These are phyloP conservation scores for Metarhizium sp. DNA, from an alignment of 2,329 filamentous ascomycete species.

Conservation along the genomic window DNA sequence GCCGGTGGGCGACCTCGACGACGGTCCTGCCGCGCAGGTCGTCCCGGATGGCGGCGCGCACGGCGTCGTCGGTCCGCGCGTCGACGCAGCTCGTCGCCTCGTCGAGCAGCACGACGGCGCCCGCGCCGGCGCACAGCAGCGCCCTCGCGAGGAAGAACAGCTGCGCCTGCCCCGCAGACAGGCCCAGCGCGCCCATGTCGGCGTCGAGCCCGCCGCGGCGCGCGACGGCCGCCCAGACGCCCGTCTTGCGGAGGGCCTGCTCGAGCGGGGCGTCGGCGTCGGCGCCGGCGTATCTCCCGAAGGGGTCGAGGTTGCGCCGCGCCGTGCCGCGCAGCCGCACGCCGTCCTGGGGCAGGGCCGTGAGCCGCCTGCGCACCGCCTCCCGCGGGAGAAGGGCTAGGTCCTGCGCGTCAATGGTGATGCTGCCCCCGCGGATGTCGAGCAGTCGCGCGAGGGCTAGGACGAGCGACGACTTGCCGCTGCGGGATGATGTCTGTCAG, in stretches of 20 bases:
- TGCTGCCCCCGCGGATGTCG: constrained; percentile 26
- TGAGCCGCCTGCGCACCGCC: constrained; percentile 31
- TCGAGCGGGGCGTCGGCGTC: constrained; percentile 29
- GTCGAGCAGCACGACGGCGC: constrained; percentile 22
- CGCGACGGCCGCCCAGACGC: constrained; percentile 29
- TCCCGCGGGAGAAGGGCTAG: constrained; percentile 30
- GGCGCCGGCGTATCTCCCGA: constrained; percentile 1
- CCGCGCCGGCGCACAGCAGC: constrained; percentile 18
- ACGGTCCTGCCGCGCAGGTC: constrained; percentile 17
- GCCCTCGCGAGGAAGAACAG: constrained; percentile 39
- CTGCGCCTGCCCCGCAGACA: constrained; percentile 37
- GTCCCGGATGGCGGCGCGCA: constrained; percentile 12
- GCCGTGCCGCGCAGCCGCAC: constrained; percentile 35
- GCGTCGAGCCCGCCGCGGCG: constrained; percentile 26
- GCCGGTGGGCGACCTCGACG: constrained; percentile 19
- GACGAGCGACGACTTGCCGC: constrained; percentile 41
- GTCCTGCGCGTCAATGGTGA: constrained; percentile 34
- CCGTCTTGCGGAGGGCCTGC: constrained; percentile 31
- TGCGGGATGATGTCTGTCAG: constrained; percentile 11
- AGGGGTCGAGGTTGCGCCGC: constrained; percentile 37
- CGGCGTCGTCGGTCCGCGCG: constrained; percentile 15
- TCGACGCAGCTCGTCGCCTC: constrained; percentile 24
- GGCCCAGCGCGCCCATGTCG: constrained; percentile 19
- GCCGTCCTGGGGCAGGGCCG: constrained; percentile 39
- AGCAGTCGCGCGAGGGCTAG: constrained; percentile 38